These are phyloP conservation scores for Azolla pinnata DNA, from an alignment of 75 land plant genomes.

Conservation along the genomic window DNA sequence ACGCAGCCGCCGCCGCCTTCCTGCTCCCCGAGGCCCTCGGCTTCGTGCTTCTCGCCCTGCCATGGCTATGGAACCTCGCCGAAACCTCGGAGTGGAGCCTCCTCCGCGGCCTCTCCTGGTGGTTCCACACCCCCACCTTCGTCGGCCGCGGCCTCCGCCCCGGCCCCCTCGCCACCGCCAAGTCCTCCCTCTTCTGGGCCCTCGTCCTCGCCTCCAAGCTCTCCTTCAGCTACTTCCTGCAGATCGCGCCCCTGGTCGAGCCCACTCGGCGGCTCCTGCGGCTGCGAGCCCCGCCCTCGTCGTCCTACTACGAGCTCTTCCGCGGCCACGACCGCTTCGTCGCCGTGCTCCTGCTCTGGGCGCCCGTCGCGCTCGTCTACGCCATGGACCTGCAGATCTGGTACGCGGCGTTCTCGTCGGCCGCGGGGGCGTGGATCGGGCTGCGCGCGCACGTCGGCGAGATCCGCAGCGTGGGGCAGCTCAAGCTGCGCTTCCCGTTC, in stretches of 20 bases:
- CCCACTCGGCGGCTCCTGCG: slow-evolving; percentile 29
- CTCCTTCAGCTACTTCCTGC: slow-evolving; percentile 33
- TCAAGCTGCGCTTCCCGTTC: slow-evolving; percentile 22
- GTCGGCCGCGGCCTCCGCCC: slow-evolving; percentile 42
- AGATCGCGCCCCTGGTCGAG: slow-evolving; percentile 25
- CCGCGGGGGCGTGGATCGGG: slow-evolving; percentile 35
- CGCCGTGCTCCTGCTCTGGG: slow-evolving; percentile 29
- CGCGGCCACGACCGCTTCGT: slow-evolving; percentile 19
- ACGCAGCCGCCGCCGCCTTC: slow-evolving; percentile 18
- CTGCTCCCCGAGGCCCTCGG: slow-evolving; percentile 31
- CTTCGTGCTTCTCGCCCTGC: slow-evolving; percentile 22
- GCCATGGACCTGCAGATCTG: slow-evolving; percentile 18
- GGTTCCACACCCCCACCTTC: slow-evolving; percentile 32
- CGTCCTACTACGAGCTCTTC: slow-evolving; percentile 34
- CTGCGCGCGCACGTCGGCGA: slow-evolving; percentile 24
- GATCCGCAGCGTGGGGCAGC: slow-evolving; percentile 13
- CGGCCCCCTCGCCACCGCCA: slow-evolving; percentile 30
- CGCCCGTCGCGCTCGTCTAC: slow-evolving; percentile 33
- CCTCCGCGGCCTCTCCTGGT: slow-evolving; percentile 33
- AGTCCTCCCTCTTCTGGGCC: slow-evolving; percentile 33
- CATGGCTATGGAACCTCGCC: slow-evolving; percentile 30
- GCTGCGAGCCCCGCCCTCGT: slow-evolving; percentile 8
- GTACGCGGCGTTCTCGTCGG: slow-evolving; percentile 18
- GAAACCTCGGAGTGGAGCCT: slow-evolving; percentile 38
- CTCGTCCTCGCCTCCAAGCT: slow-evolving; percentile 29